A percentile compares a stretch with the other conserved stretches of the same genome.
phyloP scores from a whole-genome alignment of 1,284 basidiomycete genomes.

The Polyporus tsugae region DNA sequence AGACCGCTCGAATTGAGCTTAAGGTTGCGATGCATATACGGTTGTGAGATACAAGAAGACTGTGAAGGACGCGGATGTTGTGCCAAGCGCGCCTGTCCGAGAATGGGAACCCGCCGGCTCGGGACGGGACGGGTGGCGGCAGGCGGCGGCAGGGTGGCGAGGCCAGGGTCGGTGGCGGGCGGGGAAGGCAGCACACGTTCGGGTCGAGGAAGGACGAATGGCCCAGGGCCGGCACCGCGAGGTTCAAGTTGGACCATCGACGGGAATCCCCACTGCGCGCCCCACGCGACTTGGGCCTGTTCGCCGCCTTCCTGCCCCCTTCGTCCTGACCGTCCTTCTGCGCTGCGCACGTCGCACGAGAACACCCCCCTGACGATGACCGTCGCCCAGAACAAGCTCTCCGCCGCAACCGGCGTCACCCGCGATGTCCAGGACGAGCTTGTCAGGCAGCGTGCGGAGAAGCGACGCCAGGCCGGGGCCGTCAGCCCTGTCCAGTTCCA shows the following conservation, averaged over 20 bases:
- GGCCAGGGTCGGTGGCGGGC: background rate
- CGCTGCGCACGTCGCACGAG: conserved; percentile 2
- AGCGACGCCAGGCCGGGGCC: conserved; percentile 55
- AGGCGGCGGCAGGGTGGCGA: background rate
- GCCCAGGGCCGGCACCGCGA: background rate
- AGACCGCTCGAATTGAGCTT: no score
- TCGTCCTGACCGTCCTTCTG: background rate
- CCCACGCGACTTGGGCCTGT: conserved; percentile 10
- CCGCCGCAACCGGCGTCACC: conserved; percentile 37
- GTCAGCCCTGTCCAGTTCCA: conserved; percentile 63
- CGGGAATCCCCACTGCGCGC: conserved; percentile 14
- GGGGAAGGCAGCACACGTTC: conserved; percentile 1
- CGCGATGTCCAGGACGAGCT: conserved; percentile 57
- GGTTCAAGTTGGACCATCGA: background rate
- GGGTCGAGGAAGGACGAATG: background rate
- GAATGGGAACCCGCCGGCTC: background rate
- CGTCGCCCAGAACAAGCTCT: conserved; percentile 21
- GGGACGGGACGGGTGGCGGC: conserved; percentile 1
- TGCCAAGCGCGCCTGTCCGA: background rate
- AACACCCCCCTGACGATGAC: conserved; percentile 17
- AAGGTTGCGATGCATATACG: no score
- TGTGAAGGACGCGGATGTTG: background rate
- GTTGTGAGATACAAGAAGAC: background rate
- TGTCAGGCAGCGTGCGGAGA: conserved; percentile 48
- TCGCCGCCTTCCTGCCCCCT: conserved; percentile 9